Conservation (phyloP, 805 yeast species). For the Wickerhamomyces hampshirensis region DNA sequence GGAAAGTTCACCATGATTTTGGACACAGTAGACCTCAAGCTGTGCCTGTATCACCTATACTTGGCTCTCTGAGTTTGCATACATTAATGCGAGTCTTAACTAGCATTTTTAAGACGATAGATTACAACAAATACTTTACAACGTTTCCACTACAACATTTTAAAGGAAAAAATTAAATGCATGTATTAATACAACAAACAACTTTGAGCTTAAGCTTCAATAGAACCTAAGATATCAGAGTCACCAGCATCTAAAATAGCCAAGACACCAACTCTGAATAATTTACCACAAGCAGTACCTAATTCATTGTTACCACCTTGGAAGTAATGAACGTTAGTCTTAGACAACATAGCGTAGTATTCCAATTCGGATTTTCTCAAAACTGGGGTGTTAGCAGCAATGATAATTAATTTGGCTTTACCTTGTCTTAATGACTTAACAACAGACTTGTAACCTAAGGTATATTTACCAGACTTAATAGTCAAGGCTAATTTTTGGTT, state of each 20-base stretch:
- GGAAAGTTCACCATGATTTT: no score
- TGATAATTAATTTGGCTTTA: constrained; percentile 96
- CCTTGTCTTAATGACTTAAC: constrained; percentile 98
- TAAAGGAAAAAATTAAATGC: constrained; percentile 4
- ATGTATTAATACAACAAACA: constrained; percentile 3
- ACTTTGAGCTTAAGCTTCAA: constrained; percentile 17
- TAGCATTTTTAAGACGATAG: no score
- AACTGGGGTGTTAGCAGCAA: constrained; percentile 99
- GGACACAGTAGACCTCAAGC: no score
- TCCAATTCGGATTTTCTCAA: constrained; percentile 99
- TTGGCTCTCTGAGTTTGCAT: no score
- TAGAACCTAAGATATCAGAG: constrained; percentile 89
- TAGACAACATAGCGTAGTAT: constrained; percentile 99
- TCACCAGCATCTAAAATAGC: constrained; percentile 98
- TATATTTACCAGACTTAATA: constrained; percentile 98
- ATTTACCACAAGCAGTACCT: constrained; percentile 99
- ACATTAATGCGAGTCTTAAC: no score
- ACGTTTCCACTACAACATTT: no score
- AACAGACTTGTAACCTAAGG: constrained; percentile 99
- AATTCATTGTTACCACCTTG: constrained; percentile 99
- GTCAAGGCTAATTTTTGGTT: constrained; percentile 98
- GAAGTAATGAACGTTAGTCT: constrained; percentile 96
- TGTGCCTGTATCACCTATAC: no score
- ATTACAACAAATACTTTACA: no score
- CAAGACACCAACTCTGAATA: constrained; percentile 98